Conservation (phyloP, 1,284 basidiomycete genomes). For the Cyathus olla region DNA sequence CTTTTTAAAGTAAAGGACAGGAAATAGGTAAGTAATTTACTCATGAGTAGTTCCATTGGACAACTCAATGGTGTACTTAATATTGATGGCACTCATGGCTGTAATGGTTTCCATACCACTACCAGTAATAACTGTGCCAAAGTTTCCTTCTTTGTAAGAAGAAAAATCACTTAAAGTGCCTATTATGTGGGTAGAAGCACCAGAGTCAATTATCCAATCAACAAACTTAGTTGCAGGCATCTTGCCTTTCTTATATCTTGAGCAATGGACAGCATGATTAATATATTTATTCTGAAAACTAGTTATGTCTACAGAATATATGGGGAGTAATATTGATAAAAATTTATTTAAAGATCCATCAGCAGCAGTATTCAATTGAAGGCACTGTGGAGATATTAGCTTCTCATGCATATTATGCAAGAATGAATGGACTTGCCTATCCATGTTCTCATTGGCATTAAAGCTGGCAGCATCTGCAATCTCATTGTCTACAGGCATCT, state of each 20-base stretch:
- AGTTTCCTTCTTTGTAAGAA: slow-evolving; percentile 1
- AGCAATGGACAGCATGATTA: slow-evolving; percentile 1
- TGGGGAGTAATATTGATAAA: background rate
- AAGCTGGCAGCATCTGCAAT: background rate
- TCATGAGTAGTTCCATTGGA: background rate
- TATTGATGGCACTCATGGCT: background rate
- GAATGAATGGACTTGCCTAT: background rate
- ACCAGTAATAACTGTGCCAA: background rate
- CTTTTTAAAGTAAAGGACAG: background rate
- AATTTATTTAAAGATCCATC: background rate
- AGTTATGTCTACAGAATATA: background rate
- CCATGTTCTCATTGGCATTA: no score
- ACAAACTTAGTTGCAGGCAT: background rate
- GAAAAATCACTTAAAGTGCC: background rate
- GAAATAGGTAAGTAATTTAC: background rate
- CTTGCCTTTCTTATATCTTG: slow-evolving; percentile 6
- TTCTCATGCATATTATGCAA: background rate
- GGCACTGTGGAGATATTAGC: background rate
- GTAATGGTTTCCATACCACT: background rate
- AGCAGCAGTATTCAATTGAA: background rate
- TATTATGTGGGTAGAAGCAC: slow-evolving; percentile 11
- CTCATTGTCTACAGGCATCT: background rate
- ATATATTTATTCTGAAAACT: background rate
- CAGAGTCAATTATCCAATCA: slow-evolving; percentile 19
- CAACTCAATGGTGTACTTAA: background rate